These are phyloP conservation scores for Batrachochytrium dendrobatidis DNA, from an alignment of 371 early-diverging fungal genomes.

Conservation along the genomic window DNA sequence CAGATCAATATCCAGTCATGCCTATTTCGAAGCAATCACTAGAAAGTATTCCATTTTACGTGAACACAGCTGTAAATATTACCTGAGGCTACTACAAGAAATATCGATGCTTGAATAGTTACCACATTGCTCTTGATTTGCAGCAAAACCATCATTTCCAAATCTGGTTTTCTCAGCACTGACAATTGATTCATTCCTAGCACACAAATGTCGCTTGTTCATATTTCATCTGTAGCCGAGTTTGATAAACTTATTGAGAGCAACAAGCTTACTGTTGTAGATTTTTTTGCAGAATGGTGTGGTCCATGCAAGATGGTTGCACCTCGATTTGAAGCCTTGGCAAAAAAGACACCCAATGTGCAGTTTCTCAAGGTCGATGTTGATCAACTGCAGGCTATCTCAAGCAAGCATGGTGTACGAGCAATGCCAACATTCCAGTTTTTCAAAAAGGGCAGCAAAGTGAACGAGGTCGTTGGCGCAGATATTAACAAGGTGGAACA, in stretches of 20 bases:
- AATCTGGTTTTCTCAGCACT: too few relatives aligned
- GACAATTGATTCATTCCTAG: too few relatives aligned
- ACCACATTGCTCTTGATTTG: too few relatives aligned
- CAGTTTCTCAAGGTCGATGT: slow-evolving; percentile 77
- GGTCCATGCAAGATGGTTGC: slow-evolving; percentile 67
- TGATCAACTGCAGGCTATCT: slow-evolving; percentile 43
- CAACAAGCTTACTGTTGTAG: slow-evolving; percentile 16
- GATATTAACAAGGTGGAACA: slow-evolving; percentile 36
- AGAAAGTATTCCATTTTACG: too few relatives aligned
- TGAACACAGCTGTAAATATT: too few relatives aligned
- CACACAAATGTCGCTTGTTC: slow-evolving; percentile 58
- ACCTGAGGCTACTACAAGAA: too few relatives aligned
- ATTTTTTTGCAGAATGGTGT: slow-evolving; percentile 35
- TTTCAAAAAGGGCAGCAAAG: slow-evolving; percentile 54
- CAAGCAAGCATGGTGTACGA: slow-evolving; percentile 1
- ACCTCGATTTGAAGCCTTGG: slow-evolving; percentile 43
- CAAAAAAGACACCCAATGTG: slow-evolving; percentile 40
- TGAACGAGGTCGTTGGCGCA: slow-evolving; percentile 68
- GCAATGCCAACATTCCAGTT: slow-evolving; percentile 24
- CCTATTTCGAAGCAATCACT: too few relatives aligned
- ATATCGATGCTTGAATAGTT: too few relatives aligned
- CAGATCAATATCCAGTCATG: too few relatives aligned
- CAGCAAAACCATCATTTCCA: too few relatives aligned
- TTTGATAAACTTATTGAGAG: slow-evolving; percentile 7
- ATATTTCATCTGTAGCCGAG: slow-evolving; percentile 9